Evolutionary conservation across 805 yeast species (phyloP).

Genomic region (Ogataea neopini): DNA sequence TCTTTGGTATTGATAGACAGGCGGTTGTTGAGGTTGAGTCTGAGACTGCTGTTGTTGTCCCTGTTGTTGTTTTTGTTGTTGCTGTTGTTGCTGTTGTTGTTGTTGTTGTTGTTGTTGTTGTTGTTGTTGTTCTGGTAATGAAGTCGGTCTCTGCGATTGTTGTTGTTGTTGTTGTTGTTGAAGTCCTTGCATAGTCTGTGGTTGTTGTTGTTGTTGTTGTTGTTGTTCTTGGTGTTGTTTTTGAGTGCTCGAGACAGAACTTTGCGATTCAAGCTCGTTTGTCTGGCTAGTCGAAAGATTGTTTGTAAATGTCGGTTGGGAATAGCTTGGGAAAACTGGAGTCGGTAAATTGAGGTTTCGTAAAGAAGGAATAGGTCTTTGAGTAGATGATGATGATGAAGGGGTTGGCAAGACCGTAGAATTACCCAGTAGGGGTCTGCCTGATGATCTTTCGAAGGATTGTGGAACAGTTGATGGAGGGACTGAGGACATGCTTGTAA

Average conservation of each 20-base stretch:
- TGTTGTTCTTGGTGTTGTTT: not conserved
- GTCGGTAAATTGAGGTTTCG: constrained; percentile 18
- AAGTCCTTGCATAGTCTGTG: not conserved
- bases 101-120: not conserved
- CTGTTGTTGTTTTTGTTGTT: not conserved
- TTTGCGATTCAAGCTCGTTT: constrained; percentile 4
- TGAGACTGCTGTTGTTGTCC: not conserved
- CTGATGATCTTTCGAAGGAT: constrained; percentile 18
- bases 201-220: not conserved
- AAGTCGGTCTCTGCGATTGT: not conserved
- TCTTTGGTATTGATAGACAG: constrained; percentile 7
- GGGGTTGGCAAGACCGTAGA: constrained; percentile 10
- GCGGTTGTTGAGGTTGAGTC: not conserved
- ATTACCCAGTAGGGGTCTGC: constrained; percentile 2
- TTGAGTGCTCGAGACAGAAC: not conserved
- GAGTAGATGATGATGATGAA: constrained; percentile 4
- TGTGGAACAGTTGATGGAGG: constrained; percentile 15
- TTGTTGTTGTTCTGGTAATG: not conserved
- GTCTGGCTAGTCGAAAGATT: constrained; percentile 4
- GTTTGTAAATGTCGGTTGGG: not conserved
- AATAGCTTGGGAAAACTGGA: constrained; percentile 16
- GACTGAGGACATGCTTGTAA: constrained; percentile 11
- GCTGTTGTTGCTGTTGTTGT: not conserved
- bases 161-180: constrained; percentile 2
- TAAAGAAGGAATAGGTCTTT: constrained; percentile 17